phyloP scores from a whole-genome alignment of 371 early-diverging fungal genomes.

The Funneliformis caledonium region DNA sequence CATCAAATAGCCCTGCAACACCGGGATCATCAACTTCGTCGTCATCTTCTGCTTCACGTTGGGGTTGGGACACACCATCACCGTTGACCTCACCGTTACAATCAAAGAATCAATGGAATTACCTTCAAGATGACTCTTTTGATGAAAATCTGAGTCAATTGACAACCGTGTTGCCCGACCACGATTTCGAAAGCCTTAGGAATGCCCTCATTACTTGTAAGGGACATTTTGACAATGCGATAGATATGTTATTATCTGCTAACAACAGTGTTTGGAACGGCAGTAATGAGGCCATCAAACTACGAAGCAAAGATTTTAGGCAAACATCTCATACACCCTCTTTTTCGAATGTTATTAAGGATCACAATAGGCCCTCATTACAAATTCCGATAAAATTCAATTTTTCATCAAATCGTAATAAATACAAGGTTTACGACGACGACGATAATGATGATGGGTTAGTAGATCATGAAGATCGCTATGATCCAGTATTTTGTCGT shows the following conservation, averaged over 20 bases:
- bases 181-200: constrained; percentile 49
- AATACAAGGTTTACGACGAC: neutral
- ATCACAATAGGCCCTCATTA: no score
- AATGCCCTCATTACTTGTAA: constrained; percentile 53
- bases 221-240: constrained; percentile 50
- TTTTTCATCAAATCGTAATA: neutral
- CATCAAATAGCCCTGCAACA: neutral
- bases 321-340: neutral
- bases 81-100: neutral
- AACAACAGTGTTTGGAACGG: constrained; percentile 2
- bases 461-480: constrained; percentile 49
- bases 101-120: neutral
- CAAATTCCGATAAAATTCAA: neutral
- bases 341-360: neutral
- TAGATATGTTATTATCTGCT: constrained; percentile 29
- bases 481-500: constrained; percentile 67
- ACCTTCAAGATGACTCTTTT: constrained; percentile 35
- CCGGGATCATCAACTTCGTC: neutral
- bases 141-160: constrained; percentile 48
- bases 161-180: constrained; percentile 52
- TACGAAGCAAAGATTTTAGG: neutral
- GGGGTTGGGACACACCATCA: neutral
- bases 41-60: neutral
- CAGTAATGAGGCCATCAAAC: neutral
- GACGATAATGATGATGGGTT: neutral